Evolutionary conservation across 2,329 filamentous ascomycete species (phyloP).

Genomic region (Cordyceps farinosa): DNA sequence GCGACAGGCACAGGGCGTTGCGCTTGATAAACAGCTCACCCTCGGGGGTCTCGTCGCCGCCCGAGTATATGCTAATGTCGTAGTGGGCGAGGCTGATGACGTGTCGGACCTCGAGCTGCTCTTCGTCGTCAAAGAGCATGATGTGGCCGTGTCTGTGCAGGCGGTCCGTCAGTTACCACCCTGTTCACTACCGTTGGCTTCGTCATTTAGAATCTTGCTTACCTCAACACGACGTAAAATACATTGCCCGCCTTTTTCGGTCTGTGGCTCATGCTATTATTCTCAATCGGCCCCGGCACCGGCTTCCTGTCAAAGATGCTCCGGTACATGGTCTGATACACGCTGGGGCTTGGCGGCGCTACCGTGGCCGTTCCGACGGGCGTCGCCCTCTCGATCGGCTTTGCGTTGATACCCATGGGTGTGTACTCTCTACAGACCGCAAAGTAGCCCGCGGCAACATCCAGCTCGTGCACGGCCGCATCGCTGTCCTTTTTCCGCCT

Average conservation of each 20-base stretch:
- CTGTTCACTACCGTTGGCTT: conserved; percentile 17
- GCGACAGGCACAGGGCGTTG: conserved; percentile 79
- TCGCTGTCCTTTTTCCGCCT: conserved; percentile 9
- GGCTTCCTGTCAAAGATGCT: conserved; percentile 86
- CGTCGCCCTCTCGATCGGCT: conserved; percentile 81
- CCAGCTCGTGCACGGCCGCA: conserved; percentile 47
- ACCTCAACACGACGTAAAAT: conserved; percentile 89
- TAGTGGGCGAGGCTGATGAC: conserved; percentile 92
- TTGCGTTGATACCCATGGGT: conserved; percentile 86
- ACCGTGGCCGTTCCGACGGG: conserved; percentile 73
- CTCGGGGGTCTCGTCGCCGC: conserved; percentile 73
- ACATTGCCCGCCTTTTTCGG: conserved; percentile 74
- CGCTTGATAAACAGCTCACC: conserved; percentile 95
- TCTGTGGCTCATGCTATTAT: conserved; percentile 47
- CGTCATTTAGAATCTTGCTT: conserved; percentile 25
- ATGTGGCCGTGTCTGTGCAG: conserved; percentile 76
- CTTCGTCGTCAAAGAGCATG: conserved; percentile 95
- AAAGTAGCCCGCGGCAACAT: conserved; percentile 88
- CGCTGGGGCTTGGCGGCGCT: conserved; percentile 78
- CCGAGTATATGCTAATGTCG: conserved; percentile 78
- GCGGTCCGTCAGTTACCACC: not conserved
- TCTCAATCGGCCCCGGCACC: conserved; percentile 43
- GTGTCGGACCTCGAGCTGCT: conserved; percentile 92
- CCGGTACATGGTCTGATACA: conserved; percentile 97
- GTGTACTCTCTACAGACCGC: conserved; percentile 93